A percentile compares a stretch with the other conserved stretches of the same genome.
Evolutionary conservation across 805 yeast genomes (phyloP).

Genomic region (Candida qinlingensis): DNA sequence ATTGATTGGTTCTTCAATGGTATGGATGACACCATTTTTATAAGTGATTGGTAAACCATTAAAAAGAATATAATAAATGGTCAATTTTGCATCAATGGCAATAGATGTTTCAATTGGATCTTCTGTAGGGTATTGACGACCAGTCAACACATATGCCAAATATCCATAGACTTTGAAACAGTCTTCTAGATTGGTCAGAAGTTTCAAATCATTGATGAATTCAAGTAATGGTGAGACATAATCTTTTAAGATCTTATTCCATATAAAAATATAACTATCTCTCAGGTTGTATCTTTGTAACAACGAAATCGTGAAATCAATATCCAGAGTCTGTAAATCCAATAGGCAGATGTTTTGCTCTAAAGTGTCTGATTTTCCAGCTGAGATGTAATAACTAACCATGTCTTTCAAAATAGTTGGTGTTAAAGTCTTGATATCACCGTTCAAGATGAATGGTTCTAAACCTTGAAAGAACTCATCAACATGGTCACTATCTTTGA

Average conservation of each 20-base stretch:
- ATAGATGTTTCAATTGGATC: slow-evolving; percentile 32
- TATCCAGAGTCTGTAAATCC: slow-evolving; percentile 64
- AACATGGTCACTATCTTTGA: slow-evolving; percentile 25
- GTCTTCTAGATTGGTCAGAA: slow-evolving; percentile 2
- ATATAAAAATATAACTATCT: slow-evolving; percentile 64
- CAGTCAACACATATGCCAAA: slow-evolving; percentile 64
- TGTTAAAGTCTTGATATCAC: slow-evolving; percentile 45
- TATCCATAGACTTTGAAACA: slow-evolving; percentile 47
- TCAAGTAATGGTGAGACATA: slow-evolving; percentile 66
- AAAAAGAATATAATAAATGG: slow-evolving; percentile 53
- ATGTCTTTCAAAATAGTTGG: slow-evolving; percentile 60
- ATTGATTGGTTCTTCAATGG: slow-evolving; percentile 20
- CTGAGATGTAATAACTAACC: slow-evolving; percentile 43
- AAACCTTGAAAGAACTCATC: slow-evolving; percentile 46
- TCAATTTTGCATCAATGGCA: slow-evolving; percentile 39
- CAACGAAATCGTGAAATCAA: slow-evolving; percentile 65
- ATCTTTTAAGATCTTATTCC: slow-evolving; percentile 67
- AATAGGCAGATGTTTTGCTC: slow-evolving; percentile 67
- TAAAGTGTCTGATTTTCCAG: slow-evolving; percentile 41
- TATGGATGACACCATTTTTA: slow-evolving; percentile 26
- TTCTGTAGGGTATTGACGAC: slow-evolving; percentile 78
- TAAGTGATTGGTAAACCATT: slow-evolving; percentile 41
- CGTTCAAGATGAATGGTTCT: slow-evolving; percentile 45
- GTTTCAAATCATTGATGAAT: slow-evolving; percentile 35
- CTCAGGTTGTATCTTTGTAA: slow-evolving; percentile 51